A percentile compares a stretch with the other conserved stretches of the same genome.
Evolutionary conservation across 441 rosid genomes (phyloP).

Genomic region (Gossypium gossypioides): DNA sequence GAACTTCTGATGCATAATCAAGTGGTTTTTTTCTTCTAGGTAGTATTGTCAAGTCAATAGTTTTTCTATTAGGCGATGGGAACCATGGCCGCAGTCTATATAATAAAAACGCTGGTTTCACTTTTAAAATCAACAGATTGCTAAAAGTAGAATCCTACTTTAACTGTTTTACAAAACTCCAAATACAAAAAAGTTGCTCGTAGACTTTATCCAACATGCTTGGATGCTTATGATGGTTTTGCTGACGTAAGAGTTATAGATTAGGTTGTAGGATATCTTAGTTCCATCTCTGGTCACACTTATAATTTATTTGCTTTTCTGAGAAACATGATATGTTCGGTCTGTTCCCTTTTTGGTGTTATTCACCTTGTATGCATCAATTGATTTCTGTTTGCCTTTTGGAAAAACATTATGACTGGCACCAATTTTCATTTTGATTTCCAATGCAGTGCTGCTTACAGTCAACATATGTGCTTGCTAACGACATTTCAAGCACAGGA

Average conservation of each 20-base stretch:
- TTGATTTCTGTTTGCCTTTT: neutral
- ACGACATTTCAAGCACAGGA: slow-evolving; percentile 70
- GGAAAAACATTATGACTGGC: slow-evolving; percentile 1
- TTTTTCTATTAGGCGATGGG: neutral
- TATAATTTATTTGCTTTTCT: neutral
- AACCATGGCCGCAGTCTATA: neutral
- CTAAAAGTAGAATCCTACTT: slow-evolving; percentile 2
- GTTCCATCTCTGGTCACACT: neutral
- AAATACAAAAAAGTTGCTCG: neutral
- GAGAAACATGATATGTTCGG: neutral
- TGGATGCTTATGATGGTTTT: neutral
- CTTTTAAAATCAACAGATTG: slow-evolving; percentile 2
- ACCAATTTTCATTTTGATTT: slow-evolving; percentile 9
- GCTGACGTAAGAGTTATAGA: neutral
- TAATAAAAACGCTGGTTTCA: neutral
- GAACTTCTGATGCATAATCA: neutral
- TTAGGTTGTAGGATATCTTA: slow-evolving; percentile 1
- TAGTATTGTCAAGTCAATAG: neutral
- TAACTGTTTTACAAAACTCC: neutral
- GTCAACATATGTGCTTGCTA: slow-evolving; percentile 86
- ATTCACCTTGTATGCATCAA: neutral
- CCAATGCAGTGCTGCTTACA: slow-evolving; percentile 71
- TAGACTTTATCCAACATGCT: neutral
- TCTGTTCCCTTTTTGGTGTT: neutral
- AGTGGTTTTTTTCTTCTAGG: neutral